phyloP scores from a whole-genome alignment of 1,284 basidiomycete genomes.

The Kwoniella shivajii region DNA sequence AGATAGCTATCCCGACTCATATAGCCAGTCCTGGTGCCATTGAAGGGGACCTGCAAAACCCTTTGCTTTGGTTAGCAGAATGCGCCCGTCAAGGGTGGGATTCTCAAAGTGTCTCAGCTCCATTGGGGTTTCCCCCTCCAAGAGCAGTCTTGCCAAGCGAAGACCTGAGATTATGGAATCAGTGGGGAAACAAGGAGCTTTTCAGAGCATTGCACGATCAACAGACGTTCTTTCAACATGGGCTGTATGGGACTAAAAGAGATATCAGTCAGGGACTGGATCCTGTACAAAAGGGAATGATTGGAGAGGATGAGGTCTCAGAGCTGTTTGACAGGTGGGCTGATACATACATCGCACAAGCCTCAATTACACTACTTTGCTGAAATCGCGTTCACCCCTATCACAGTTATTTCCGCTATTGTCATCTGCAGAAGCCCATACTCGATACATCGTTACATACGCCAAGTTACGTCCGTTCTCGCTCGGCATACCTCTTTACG shows the following conservation, averaged over 20 bases:
- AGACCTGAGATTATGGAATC: conserved; percentile 2
- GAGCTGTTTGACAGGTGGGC: conserved; percentile 1
- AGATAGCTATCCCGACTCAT: not conserved
- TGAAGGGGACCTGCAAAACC: conserved; percentile 8
- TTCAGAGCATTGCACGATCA: conserved; percentile 8
- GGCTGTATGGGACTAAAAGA: conserved; percentile 11
- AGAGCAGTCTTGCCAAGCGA: not conserved
- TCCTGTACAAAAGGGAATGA: conserved; percentile 6
- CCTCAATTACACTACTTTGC: too few relatives aligned
- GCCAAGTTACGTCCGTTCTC: not conserved
- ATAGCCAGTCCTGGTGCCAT: not conserved
- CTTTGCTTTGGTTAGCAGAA: conserved; percentile 11
- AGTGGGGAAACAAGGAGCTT: conserved; percentile 3
- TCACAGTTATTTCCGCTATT: conserved; percentile 1
- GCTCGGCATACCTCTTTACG: conserved; percentile 12
- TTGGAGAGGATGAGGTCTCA: not conserved
- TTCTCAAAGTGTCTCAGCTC: not conserved
- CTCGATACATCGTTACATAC: not conserved
- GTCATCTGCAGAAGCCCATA: conserved; percentile 3
- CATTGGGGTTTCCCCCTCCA: conserved; percentile 8
- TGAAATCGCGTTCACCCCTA: not conserved
- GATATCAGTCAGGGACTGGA: conserved; percentile 10
- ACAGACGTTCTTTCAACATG: conserved; percentile 12
- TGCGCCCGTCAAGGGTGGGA: conserved; percentile 13
- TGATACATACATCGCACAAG: too few relatives aligned